A percentile compares a stretch with the other conserved stretches of the same genome.
Evolutionary conservation across 2,329 filamentous ascomycete species (phyloP).

Genomic region (Fusarium buxicola): DNA sequence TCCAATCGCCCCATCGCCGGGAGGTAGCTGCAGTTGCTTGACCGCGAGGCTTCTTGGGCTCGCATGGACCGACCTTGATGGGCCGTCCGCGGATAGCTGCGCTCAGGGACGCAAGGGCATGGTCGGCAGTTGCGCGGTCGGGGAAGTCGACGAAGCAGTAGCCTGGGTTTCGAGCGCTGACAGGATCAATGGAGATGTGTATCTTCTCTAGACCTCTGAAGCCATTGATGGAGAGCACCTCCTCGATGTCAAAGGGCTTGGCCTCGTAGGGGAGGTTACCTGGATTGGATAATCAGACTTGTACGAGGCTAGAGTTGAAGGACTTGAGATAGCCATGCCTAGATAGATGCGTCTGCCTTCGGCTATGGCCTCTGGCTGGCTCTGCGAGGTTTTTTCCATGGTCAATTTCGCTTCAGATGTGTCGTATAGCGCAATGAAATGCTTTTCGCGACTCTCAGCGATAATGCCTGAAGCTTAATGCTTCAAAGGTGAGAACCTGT

Average conservation of each 20-base stretch:
- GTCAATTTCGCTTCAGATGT: background rate
- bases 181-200: conserved; percentile 76
- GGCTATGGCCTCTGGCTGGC: conserved; percentile 37
- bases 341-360: conserved; percentile 66
- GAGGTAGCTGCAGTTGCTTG: conserved; percentile 39
- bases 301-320: background rate
- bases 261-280: conserved; percentile 68
- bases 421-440: no score
- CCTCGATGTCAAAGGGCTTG: conserved; percentile 68
- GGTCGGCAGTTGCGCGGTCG: conserved; percentile 66
- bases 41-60: conserved; percentile 59
- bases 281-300: conserved; percentile 14
- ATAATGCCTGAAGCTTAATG: background rate
- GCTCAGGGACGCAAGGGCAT: conserved; percentile 64
- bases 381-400: conserved; percentile 15
- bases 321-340: conserved; percentile 43
- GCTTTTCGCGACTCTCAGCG: background rate
- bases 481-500: conserved; percentile 1
- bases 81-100: conserved; percentile 66
- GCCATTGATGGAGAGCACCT: conserved; percentile 60
- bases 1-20: conserved; percentile 61
- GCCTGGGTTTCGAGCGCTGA: conserved; percentile 75
- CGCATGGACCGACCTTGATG: conserved; percentile 73
- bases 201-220: conserved; percentile 63
- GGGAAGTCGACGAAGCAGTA: conserved; percentile 80